Conservation (phyloP, 140 eudicot genomes). For the Bidens hawaiensis region DNA sequence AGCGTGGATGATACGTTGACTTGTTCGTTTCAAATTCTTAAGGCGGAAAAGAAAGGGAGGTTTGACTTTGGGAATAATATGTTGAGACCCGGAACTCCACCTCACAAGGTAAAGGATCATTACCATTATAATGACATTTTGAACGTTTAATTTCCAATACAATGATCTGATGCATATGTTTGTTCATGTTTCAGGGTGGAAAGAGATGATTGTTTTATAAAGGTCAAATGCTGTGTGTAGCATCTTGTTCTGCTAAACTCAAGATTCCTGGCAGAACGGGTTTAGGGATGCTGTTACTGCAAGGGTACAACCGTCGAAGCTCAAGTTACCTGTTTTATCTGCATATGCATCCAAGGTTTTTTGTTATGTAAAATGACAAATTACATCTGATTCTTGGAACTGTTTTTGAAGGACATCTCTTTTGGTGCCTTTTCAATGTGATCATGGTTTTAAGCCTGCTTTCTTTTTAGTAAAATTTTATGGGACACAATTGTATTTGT, state of each 20-base stretch:
- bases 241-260: conserved; percentile 17
- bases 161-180: neutral
- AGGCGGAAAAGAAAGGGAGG: conserved; percentile 65
- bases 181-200: conserved; percentile 25
- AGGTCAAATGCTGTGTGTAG: conserved; percentile 12
- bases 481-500: neutral
- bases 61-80: conserved; percentile 53
- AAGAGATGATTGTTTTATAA: conserved; percentile 25
- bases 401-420: neutral
- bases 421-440: conserved; percentile 15
- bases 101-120: conserved; percentile 42
- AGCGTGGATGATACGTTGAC: conserved; percentile 60
- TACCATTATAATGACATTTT: neutral
- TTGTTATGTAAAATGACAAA: conserved; percentile 25
- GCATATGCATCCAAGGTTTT: conserved; percentile 16
- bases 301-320: conserved; percentile 19
- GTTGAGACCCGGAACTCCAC: conserved; percentile 75
- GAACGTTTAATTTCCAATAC: neutral
- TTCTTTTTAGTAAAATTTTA: neutral
- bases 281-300: conserved; percentile 5
- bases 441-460: neutral
- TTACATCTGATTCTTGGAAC: conserved; percentile 29
- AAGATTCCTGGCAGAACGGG: neutral
- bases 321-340: conserved; percentile 13
- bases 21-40: conserved; percentile 63